A percentile compares a stretch with the other conserved stretches of the same genome.
phyloP scores from a whole-genome alignment of 106 monocot species.

The Acorus gramineus region DNA sequence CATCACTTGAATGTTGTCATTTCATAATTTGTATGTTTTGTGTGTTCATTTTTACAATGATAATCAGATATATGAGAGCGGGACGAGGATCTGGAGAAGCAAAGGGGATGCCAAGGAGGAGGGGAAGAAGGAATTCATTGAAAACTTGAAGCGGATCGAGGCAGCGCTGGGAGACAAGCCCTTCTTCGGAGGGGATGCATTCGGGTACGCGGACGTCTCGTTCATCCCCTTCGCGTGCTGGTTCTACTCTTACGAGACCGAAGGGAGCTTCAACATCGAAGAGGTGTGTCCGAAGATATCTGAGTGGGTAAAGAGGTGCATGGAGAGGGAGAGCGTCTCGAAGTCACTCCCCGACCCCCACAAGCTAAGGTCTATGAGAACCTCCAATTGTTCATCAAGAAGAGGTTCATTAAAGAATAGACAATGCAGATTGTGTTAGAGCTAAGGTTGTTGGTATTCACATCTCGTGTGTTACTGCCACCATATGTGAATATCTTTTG shows the following conservation, averaged over 20 bases:
- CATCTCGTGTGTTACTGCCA: too few species aligned
- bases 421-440: background rate
- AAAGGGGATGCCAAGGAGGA: slow-evolving; percentile 31
- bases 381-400: background rate
- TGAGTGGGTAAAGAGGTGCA: slow-evolving; percentile 47
- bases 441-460: too few species aligned
- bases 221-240: slow-evolving; percentile 37
- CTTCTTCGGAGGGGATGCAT: slow-evolving; percentile 38
- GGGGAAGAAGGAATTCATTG: slow-evolving; percentile 39
- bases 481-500: too few species aligned
- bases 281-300: slow-evolving; percentile 29
- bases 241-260: slow-evolving; percentile 43
- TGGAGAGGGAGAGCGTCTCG: slow-evolving; percentile 43
- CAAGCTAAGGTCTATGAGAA: slow-evolving; percentile 11
- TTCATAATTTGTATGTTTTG: too few species aligned
- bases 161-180: slow-evolving; percentile 46
- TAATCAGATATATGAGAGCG: slow-evolving; percentile 25
- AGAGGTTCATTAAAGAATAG: slow-evolving; percentile 1
- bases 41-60: background rate
- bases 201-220: slow-evolving; percentile 50
- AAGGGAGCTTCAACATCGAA: slow-evolving; percentile 33
- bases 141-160: slow-evolving; percentile 32
- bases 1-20: too few species aligned
- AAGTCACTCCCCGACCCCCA: slow-evolving; percentile 16
- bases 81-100: slow-evolving; percentile 23